Base-by-base conservation (phyloP, 2,329 filamentous ascomycete species). In the Teratosphaeria gauchensis region DNA sequence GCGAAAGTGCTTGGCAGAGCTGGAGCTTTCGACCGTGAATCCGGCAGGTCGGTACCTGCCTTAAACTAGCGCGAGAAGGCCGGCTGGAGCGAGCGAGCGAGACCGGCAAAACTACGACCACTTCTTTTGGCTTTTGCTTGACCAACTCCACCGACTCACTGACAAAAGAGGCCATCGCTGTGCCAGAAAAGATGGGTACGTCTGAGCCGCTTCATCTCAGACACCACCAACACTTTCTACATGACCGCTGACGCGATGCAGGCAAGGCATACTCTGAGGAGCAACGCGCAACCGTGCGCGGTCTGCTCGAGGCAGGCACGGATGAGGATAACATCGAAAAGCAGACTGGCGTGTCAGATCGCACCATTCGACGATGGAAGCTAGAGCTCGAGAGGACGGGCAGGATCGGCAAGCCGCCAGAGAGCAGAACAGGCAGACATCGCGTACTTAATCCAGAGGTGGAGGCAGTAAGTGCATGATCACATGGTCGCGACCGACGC, bases 311-410 rank as follows among this genome's bases (percentile, higher is more conserved):
- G 58, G 59, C 64, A 33, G 70, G 69, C 8, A 64, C 66, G 59
- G 71, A 72, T 63, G 71, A 73, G 57, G 68, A 71, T 55, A 59
- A 62, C 21, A 72, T 73, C 57, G 71, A 73, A 65, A 69, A 69
- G 54, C 69, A 72, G 59, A 73, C 70, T 16, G 69, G 69, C 58
- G 71, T 73, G 38, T 70, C 67, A 53, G 71, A 73, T 59, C 66
- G 71, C 59, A 65, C 65, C 14, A 69, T 71, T 42, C 61, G 70
- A 30, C 62, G 71, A 58, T 73, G 71, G 71, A 73, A 73, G 63
- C 64, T 72, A 52, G 71, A 73, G 62, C 65, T 72, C 35, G 70
- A 72, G 62, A 63, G 69, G 33, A 72, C 69, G n/a, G 71, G 71
- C 52, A 63, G 71, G 58, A 73, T 73, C 54, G 71, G 71, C 38